Percentiles rank a stretch among this genome's conserved stretches.
Evolutionary conservation across 106 monocot species (phyloP).

Genomic region (Gastrodia elata): DNA sequence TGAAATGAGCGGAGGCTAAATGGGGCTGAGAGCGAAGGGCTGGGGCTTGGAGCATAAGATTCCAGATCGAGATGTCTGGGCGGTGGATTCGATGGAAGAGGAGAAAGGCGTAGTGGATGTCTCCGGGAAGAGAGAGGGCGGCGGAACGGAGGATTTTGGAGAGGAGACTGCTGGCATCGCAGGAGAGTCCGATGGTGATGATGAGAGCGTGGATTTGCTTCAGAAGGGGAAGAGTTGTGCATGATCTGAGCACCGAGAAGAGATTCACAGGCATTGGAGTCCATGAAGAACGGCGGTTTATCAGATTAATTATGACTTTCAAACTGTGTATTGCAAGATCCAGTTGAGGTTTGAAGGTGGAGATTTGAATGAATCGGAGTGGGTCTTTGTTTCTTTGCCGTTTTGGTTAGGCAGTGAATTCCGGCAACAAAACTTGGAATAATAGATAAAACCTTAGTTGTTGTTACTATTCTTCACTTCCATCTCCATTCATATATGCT

Average conservation of each 20-base stretch:
- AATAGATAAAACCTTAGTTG: too few species aligned
- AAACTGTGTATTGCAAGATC: too few species aligned
- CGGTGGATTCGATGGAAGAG: slow-evolving; percentile 6
- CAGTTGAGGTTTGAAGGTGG: too few species aligned
- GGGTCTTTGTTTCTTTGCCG: too few species aligned
- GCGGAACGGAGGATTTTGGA: slow-evolving; percentile 19
- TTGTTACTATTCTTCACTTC: too few species aligned
- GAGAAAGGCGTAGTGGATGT: slow-evolving; percentile 13
- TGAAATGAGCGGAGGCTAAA: slow-evolving; percentile 21
- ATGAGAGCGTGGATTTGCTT: slow-evolving; percentile 22
- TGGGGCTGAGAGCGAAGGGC: slow-evolving; percentile 8
- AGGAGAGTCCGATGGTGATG: slow-evolving; percentile 20
- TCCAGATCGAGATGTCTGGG: slow-evolving; percentile 29
- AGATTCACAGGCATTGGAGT: not conserved
- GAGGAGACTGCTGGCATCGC: slow-evolving; percentile 17
- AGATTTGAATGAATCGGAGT: too few species aligned
- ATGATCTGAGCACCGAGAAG: not conserved
- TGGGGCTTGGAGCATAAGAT: slow-evolving; percentile 23
- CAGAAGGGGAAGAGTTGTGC: not conserved
- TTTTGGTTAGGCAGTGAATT: too few species aligned
- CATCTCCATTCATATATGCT: too few species aligned
- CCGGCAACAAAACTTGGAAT: too few species aligned
- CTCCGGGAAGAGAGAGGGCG: slow-evolving; percentile 13
- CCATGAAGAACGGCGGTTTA: not conserved
- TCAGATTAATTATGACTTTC: not conserved